Percentiles rank a stretch among this genome's conserved stretches.
phyloP scores from a whole-genome alignment of 352 stramenopile genomes.

The Phytophthora quininea region DNA sequence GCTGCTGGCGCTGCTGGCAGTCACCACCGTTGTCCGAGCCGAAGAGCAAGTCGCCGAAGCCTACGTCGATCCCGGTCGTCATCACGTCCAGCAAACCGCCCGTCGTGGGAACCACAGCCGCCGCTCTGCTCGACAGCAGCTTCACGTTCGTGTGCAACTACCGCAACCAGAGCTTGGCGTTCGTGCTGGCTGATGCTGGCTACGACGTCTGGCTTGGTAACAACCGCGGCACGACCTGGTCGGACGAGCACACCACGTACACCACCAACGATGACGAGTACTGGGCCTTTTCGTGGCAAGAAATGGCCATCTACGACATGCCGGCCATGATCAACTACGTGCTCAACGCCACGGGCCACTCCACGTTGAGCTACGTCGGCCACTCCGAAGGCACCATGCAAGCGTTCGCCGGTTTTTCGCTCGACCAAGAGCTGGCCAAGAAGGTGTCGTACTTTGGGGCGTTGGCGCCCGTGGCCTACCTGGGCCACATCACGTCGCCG shows the following conservation, averaged over 20 bases:
- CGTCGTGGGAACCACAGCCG: too few species aligned
- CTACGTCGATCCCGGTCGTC: constrained; percentile 47
- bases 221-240: constrained; percentile 74
- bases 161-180: constrained; percentile 64
- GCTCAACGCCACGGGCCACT: constrained; percentile 34
- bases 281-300: constrained; percentile 66
- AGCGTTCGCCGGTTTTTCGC: constrained; percentile 61
- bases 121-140: constrained; percentile 67
- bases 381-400: constrained; percentile 74
- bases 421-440: constrained; percentile 62
- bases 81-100: too few species aligned
- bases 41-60: constrained; percentile 23
- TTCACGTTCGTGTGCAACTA: constrained; percentile 71
- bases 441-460: constrained; percentile 69
- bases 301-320: constrained; percentile 71
- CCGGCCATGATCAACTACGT: constrained; percentile 73
- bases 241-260: constrained; percentile 56
- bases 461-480: constrained; percentile 54
- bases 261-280: constrained; percentile 49
- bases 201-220: constrained; percentile 79
- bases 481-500: constrained; percentile 46
- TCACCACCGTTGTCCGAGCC: constrained; percentile 12
- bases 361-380: constrained; percentile 62
- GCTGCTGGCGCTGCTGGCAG: constrained; percentile 16
- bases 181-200: constrained; percentile 58